Base-by-base conservation (phyloP, 2,329 filamentous ascomycete species). In the Apiospora rasikravindrae region DNA sequence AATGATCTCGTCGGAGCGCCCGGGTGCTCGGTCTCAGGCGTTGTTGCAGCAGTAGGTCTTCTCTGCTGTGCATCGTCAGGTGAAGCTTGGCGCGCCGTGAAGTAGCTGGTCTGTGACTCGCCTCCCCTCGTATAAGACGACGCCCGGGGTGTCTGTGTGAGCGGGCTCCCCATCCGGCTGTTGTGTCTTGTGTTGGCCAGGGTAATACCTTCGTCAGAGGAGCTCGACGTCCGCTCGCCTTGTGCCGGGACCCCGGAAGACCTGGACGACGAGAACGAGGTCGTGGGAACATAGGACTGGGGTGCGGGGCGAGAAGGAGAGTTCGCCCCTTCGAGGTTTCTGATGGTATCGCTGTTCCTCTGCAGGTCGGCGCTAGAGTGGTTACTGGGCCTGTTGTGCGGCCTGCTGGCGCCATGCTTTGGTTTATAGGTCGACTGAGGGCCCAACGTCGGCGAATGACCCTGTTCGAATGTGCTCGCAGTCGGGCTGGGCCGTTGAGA, bases 261-360 rank as follows among this genome's bases (percentile, higher is more conserved):
- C 24, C 66, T 70, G 26, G 47, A n/a, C n/a, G 45, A 47, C 37
- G 68, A 77, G 40, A 74, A 78, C 6, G 78, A 77, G 33, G 77
- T 76, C 2, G 76, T 77, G 7, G 79, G 79, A 3, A 77, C 57
- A 53, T 80, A 80, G 6, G 77, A 79, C 70, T 80, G 77, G 51
- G 78, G 69, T 8, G 33, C 45, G 13, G 61, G 70, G 5, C 67
- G 24, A 45, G 45, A 73, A 57, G 16, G 67, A 72, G 37, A 64
- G 72, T 26, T 72, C 70, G n/a, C 69, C 26, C 11, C 71, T 70
- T 75, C 69, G 51, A 73, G 72, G 29, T 69, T 70, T 53, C 67
- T 70, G 13, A 74, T 29, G 26, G 74, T 13, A 14, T 75, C 75
- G 42, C 73, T 51, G 42, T 75, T 73, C 26, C 71, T 71, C 24